phyloP scores from a whole-genome alignment of 1,284 basidiomycete genomes.

The Coniferiporia sulphurascens region DNA sequence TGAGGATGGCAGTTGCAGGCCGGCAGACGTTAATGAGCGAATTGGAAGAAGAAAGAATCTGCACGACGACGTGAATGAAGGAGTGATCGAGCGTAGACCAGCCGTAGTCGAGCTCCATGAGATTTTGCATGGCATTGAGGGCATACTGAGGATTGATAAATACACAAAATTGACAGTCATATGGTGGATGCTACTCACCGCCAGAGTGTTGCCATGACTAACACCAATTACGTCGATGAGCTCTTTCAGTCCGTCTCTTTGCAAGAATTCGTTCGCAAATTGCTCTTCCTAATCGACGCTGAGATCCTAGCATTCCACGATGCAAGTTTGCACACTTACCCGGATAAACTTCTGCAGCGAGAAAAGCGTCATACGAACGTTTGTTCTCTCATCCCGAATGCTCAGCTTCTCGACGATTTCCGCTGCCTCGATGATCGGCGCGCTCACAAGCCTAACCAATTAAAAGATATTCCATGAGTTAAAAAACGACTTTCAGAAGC shows the following conservation, averaged over 20 bases:
- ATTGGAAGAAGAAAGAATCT: slow-evolving; percentile 71
- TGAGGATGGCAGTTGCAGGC: slow-evolving; percentile 93
- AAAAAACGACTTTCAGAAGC: not conserved
- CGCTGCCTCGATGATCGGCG: slow-evolving; percentile 76
- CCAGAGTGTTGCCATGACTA: slow-evolving; percentile 80
- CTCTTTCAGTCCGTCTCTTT: slow-evolving; percentile 68
- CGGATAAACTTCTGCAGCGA: slow-evolving; percentile 82
- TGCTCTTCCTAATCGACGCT: slow-evolving; percentile 64
- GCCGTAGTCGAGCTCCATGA: slow-evolving; percentile 80
- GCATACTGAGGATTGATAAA: slow-evolving; percentile 56
- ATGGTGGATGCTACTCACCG: slow-evolving; percentile 42
- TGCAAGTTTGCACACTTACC: slow-evolving; percentile 34
- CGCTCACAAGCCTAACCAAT: slow-evolving; percentile 63
- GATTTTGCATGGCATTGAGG: slow-evolving; percentile 77
- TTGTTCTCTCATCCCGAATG: slow-evolving; percentile 55
- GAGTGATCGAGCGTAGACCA: slow-evolving; percentile 68
- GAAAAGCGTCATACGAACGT: slow-evolving; percentile 67
- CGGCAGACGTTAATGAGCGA: slow-evolving; percentile 91
- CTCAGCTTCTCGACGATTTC: slow-evolving; percentile 75
- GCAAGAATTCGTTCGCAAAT: slow-evolving; percentile 84
- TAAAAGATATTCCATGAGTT: not conserved
- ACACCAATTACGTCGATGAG: slow-evolving; percentile 71
- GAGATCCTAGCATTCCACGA: not conserved
- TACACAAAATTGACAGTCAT: not conserved
- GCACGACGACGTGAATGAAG: slow-evolving; percentile 78